Conservation (phyloP, 2,329 filamentous ascomycete genomes). For the Fusarium annulatum region DNA sequence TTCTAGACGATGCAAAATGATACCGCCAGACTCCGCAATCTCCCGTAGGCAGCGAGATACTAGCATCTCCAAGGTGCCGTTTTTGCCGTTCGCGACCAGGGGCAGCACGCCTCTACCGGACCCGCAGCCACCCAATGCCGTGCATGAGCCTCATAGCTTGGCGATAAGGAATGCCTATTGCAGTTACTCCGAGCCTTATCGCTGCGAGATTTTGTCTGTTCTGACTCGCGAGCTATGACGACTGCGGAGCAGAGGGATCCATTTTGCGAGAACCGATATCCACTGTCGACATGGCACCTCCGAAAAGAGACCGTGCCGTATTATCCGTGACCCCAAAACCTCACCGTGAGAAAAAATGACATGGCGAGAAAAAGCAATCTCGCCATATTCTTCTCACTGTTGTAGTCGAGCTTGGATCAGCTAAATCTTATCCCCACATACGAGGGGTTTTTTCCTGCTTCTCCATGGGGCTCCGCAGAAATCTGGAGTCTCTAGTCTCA, state of each 20-base stretch:
- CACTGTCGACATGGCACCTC: slow-evolving; percentile 10
- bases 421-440: slow-evolving; percentile 25
- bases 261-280: neutral
- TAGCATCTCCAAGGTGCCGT: neutral
- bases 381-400: neutral
- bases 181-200: slow-evolving; percentile 1
- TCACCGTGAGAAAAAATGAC: neutral
- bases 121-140: neutral
- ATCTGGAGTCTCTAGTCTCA: neutral
- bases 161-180: neutral
- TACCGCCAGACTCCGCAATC: neutral
- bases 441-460: slow-evolving; percentile 13
- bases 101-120: neutral
- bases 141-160: slow-evolving; percentile 5
- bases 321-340: slow-evolving; percentile 17
- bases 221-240: slow-evolving; percentile 22
- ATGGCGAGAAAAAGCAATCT: neutral
- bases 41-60: neutral
- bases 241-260: neutral
- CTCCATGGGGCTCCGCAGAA: slow-evolving; percentile 38
- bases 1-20: neutral
- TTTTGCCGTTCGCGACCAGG: neutral
- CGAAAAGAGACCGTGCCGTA: slow-evolving; percentile 38
- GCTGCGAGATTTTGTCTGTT: slow-evolving; percentile 1
- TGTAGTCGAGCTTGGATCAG: neutral